phyloP scores from a whole-genome alignment of 768 basidiomycete species.

The Panus rudis region DNA sequence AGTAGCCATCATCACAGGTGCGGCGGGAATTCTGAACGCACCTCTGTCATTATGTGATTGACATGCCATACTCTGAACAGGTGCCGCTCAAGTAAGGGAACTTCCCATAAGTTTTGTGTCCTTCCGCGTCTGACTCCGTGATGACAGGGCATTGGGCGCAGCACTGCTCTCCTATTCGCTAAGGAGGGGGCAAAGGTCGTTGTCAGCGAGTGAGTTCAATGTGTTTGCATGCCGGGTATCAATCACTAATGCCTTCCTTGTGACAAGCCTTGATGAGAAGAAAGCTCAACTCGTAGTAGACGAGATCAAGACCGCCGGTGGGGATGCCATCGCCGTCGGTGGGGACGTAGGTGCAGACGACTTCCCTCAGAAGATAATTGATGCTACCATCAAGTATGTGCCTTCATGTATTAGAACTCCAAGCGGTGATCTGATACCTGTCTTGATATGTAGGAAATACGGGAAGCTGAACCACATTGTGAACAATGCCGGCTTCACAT shows the following conservation, averaged over 20 bases:
- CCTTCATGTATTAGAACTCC: background rate
- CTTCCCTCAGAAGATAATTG: slow-evolving; percentile 72
- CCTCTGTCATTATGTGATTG: too few species aligned
- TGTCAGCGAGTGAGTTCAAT: slow-evolving; percentile 63
- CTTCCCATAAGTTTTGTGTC: too few species aligned
- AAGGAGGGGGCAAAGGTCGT: slow-evolving; percentile 85
- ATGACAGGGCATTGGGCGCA: slow-evolving; percentile 76
- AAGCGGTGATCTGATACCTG: too few species aligned
- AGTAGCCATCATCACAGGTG: slow-evolving; percentile 83
- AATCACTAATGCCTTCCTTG: slow-evolving; percentile 1
- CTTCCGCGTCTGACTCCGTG: too few species aligned
- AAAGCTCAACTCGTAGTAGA: slow-evolving; percentile 59
- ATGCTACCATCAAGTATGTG: slow-evolving; percentile 67
- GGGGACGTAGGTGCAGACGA: slow-evolving; percentile 82
- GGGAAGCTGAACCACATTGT: slow-evolving; percentile 85
- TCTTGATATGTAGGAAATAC: slow-evolving; percentile 45
- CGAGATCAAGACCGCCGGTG: slow-evolving; percentile 69
- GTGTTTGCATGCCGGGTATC: slow-evolving; percentile 1
- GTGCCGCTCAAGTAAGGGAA: too few species aligned
- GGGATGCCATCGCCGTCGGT: slow-evolving; percentile 64
- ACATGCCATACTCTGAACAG: too few species aligned
- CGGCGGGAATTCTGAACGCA: slow-evolving; percentile 23
- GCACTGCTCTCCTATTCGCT: slow-evolving; percentile 70
- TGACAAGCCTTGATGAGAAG: slow-evolving; percentile 59
- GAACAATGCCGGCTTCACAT: slow-evolving; percentile 80